A percentile compares a stretch with the other conserved stretches of the same genome.
phyloP scores from a whole-genome alignment of 805 yeast species.

The Torulaspora indica region DNA sequence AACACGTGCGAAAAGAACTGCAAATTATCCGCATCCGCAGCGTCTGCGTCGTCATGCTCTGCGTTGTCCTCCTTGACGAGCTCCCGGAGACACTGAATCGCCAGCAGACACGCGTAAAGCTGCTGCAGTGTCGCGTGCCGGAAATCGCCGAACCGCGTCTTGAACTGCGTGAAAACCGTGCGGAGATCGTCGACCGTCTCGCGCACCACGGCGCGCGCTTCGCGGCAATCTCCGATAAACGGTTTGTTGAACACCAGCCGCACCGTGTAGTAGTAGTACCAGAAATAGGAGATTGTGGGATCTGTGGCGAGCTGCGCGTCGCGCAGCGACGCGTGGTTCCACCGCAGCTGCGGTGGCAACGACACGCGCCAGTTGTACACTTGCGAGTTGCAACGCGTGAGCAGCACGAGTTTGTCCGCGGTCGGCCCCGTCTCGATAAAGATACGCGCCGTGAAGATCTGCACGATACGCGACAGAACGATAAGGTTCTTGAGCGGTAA shows the following conservation, averaged over 20 bases:
- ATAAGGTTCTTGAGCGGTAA: slow-evolving; percentile 42
- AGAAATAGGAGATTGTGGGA: slow-evolving; percentile 49
- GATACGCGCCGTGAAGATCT: slow-evolving; percentile 36
- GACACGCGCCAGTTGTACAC: slow-evolving; percentile 49
- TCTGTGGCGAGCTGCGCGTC: slow-evolving; percentile 43
- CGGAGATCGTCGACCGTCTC: slow-evolving; percentile 32
- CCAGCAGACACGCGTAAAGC: slow-evolving; percentile 34
- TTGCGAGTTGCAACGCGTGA: slow-evolving; percentile 44
- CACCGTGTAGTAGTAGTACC: slow-evolving; percentile 55
- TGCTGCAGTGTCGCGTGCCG: slow-evolving; percentile 31
- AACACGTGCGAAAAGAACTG: slow-evolving; percentile 28
- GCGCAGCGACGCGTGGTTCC: slow-evolving; percentile 43
- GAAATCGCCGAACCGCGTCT: slow-evolving; percentile 23
- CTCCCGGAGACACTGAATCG: slow-evolving; percentile 30
- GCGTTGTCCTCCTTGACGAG: slow-evolving; percentile 15
- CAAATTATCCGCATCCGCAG: slow-evolving; percentile 5
- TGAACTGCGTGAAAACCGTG: slow-evolving; percentile 29
- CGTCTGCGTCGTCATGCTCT: neutral
- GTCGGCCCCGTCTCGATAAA: slow-evolving; percentile 34
- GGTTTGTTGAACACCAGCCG: slow-evolving; percentile 58
- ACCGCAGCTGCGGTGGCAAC: slow-evolving; percentile 46
- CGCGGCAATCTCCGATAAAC: slow-evolving; percentile 43
- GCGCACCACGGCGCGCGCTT: slow-evolving; percentile 27
- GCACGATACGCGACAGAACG: slow-evolving; percentile 39
- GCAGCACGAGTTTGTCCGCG: slow-evolving; percentile 37